A percentile compares a stretch with the other conserved stretches of the same genome.
These are phyloP conservation scores for Myriosclerotinia duriaeana DNA, from an alignment of 2,329 filamentous ascomycete genomes.

Conservation along the genomic window DNA sequence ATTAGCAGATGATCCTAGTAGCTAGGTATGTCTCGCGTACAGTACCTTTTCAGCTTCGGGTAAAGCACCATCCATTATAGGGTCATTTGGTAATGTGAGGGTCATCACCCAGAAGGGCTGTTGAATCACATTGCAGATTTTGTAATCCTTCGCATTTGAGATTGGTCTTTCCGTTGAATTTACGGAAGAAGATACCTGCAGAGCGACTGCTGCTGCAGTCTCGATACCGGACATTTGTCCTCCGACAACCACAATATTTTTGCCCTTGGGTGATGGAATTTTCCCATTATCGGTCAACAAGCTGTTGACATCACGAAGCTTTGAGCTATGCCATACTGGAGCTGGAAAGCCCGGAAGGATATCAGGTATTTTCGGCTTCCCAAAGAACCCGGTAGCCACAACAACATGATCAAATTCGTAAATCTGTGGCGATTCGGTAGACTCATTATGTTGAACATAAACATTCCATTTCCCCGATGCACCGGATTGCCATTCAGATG, in stretches of 20 bases:
- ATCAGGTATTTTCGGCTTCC: slow-evolving; percentile 55
- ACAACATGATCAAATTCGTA: slow-evolving; percentile 66
- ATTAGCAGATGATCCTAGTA: slow-evolving; percentile 31
- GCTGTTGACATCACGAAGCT: slow-evolving; percentile 56
- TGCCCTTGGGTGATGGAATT: slow-evolving; percentile 41
- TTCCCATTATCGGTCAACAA: slow-evolving; percentile 46
- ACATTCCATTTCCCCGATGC: slow-evolving; percentile 31
- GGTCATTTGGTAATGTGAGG: slow-evolving; percentile 44
- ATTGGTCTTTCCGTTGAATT: slow-evolving; percentile 53
- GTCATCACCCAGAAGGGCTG: slow-evolving; percentile 73
- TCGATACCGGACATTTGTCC: slow-evolving; percentile 83
- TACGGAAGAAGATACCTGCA: slow-evolving; percentile 64
- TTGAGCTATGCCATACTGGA: slow-evolving; percentile 66
- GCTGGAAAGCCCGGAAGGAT: slow-evolving; percentile 41
- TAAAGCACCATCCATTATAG: slow-evolving; percentile 26
- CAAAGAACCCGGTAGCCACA: slow-evolving; percentile 76
- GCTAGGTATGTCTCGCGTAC: not conserved
- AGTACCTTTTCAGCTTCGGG: slow-evolving; percentile 34
- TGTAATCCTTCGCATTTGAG: slow-evolving; percentile 50
- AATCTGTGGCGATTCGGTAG: not conserved
- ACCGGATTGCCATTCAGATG: slow-evolving; percentile 8
- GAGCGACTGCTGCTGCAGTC: slow-evolving; percentile 69
- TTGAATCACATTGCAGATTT: slow-evolving; percentile 67
- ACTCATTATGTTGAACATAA: slow-evolving; percentile 19
- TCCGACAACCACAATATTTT: slow-evolving; percentile 71